Evolutionary conservation across 2,329 filamentous ascomycete genomes (phyloP), one percentile per base, ranked within the genome.

Genomic region (Rhynchosporium agropyri): DNA sequence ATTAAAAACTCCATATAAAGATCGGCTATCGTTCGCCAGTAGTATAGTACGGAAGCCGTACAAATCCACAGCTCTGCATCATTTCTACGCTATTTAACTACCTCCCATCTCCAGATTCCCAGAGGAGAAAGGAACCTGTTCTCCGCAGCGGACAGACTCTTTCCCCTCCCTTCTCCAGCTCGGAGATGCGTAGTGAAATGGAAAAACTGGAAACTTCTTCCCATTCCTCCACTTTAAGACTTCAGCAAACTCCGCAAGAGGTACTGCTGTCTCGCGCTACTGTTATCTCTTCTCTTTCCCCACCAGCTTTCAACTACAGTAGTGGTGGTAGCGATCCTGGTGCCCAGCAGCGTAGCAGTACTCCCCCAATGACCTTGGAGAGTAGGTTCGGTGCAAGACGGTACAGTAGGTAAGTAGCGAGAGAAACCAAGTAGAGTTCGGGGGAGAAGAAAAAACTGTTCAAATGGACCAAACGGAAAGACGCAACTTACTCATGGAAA

Each of bases 61-160:
- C 42, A 3, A n/a, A 43, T 46, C 43, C 13, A 49, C 29, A 20
- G 20, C 20, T 20, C 20, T 20, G 20, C 15, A 29, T 9, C 20
- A 3, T 8, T 10, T 12, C 9, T 45, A 31, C 48, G 48, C 48
- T 51, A 51, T 51, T 51, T 51, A 10, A 20, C 12, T 33, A 43
- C 31, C 40, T 56, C 51, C 38, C 26, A 20, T 42, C 51, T 55
- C 53, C 53, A 56, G 53, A 56, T 56, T 38, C 53, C 53, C 53
- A 56, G 53, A 56, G 10, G 12, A 55, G 12, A 29, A 56, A 7
- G 9, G 31, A 38, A 8, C 5, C n/a, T 6, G 20, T 43, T 56
- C 53, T 56, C 53, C 53, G 20, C 53, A 56, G 15, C 12, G 53
- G 20, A 42, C 26, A 36, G 29, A 28, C 51, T n/a, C 50, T 40